Evolutionary conservation across 805 yeast species (phyloP).

Genomic region (Wickerhamiella domercqiae): DNA sequence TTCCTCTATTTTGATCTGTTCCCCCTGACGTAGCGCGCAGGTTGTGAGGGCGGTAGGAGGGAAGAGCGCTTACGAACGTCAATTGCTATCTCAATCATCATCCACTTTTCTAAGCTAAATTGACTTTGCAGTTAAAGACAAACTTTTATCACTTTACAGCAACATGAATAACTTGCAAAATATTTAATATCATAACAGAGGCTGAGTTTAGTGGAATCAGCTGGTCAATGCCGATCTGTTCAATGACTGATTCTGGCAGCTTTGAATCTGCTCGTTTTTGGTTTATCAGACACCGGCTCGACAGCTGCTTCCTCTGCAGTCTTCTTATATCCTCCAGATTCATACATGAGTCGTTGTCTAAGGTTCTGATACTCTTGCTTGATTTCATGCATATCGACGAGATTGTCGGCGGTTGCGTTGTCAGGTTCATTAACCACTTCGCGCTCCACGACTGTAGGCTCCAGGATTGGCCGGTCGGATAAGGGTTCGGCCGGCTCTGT

Average conservation of each 20-base stretch:
- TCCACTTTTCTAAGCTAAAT: too few species aligned
- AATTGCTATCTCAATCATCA: too few species aligned
- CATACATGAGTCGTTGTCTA: constrained; percentile 35
- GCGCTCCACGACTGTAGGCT: constrained; percentile 7
- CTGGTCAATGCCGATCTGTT: too few species aligned
- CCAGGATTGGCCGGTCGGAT: constrained; percentile 6
- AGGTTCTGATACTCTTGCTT: constrained; percentile 41
- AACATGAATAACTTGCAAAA: too few species aligned
- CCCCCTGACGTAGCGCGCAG: too few species aligned
- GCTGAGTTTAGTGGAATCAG: too few species aligned
- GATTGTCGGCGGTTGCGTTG: constrained; percentile 3
- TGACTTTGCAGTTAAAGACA: too few species aligned
- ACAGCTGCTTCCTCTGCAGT: constrained; percentile 38
- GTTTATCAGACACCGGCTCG: constrained; percentile 50
- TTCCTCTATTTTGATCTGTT: too few species aligned
- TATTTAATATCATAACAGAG: too few species aligned
- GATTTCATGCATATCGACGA: constrained; percentile 15
- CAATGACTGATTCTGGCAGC: constrained; percentile 31
- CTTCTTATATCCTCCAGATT: constrained; percentile 33
- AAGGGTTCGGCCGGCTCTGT: neutral
- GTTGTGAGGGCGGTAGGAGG: too few species aligned
- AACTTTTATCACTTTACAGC: too few species aligned
- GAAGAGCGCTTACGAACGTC: too few species aligned
- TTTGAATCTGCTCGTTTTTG: constrained; percentile 51
- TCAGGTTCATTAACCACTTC: constrained; percentile 2